Percentiles rank a stretch among this genome's conserved stretches.
These are phyloP conservation scores for Pestalotiopsis sp. DNA, from an alignment of 2,329 filamentous ascomycete species.

Conservation along the genomic window DNA sequence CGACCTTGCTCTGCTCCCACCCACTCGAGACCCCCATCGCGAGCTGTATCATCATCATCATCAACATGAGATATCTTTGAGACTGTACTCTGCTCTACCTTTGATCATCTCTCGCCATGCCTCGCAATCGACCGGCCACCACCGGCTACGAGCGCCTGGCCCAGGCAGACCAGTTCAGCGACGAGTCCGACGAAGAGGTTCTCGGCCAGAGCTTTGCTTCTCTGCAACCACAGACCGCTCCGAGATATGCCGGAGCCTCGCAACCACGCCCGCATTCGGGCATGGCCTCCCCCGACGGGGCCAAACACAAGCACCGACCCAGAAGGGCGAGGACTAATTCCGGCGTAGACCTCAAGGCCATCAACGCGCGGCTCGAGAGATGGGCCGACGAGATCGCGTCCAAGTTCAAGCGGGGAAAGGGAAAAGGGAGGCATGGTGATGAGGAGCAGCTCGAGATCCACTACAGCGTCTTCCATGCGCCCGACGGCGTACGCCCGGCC, in stretches of 20 bases:
- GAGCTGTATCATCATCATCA: not conserved
- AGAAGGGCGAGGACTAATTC: constrained; percentile 67
- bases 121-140: constrained; percentile 69
- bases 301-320: constrained; percentile 45
- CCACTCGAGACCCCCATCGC: not conserved
- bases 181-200: constrained; percentile 71
- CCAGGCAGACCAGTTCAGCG: constrained; percentile 77
- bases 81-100: not conserved
- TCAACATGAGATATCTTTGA: constrained; percentile 4
- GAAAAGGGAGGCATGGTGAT: constrained; percentile 71
- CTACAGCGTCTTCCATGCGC: constrained; percentile 93
- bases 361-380: constrained; percentile 90
- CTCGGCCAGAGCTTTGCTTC: constrained; percentile 55
- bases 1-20: not conserved
- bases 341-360: constrained; percentile 96
- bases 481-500: constrained; percentile 81
- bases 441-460: constrained; percentile 94
- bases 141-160: constrained; percentile 86
- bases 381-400: constrained; percentile 99
- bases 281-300: constrained; percentile 58
- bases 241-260: constrained; percentile 65
- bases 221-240: constrained; percentile 55
- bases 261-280: constrained; percentile 64
- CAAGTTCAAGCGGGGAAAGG: constrained; percentile 87
- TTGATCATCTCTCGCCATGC: constrained; percentile 53